Conservation (phyloP, 495 filamentous ascomycete genomes). For the Viridothelium virens region DNA sequence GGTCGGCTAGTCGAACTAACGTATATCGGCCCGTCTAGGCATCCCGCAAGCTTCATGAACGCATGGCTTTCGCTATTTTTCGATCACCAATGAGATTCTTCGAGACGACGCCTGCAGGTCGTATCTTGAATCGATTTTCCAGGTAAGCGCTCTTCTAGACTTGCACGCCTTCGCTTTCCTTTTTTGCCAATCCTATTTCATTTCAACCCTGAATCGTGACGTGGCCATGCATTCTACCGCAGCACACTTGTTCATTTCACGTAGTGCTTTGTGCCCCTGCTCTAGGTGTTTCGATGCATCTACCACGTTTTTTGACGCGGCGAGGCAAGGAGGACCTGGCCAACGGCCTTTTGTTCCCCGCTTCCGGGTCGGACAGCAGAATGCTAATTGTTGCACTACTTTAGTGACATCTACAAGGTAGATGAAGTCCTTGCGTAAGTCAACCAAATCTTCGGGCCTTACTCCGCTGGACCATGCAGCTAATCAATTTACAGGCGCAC, state of each 20-base stretch:
- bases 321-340: background rate
- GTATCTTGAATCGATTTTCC: slow-evolving; percentile 94
- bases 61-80: slow-evolving; percentile 98
- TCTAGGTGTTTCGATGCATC: background rate
- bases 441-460: background rate
- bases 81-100: slow-evolving; percentile 98
- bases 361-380: slow-evolving; percentile 18
- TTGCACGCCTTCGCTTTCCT: background rate
- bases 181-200: background rate
- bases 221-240: slow-evolving; percentile 3
- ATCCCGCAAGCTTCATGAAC: slow-evolving; percentile 90
- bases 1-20: background rate
- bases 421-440: slow-evolving; percentile 82
- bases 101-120: slow-evolving; percentile 93
- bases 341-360: slow-evolving; percentile 5
- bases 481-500: slow-evolving; percentile 32
- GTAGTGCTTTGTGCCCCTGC: background rate
- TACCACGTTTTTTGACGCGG: background rate
- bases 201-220: background rate
- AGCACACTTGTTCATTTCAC: background rate
- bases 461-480: slow-evolving; percentile 5
- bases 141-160: slow-evolving; percentile 46
- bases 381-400: slow-evolving; percentile 29
- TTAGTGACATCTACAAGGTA: slow-evolving; percentile 86
- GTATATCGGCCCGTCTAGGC: slow-evolving; percentile 44